phyloP scores from a whole-genome alignment of 306 rosid species.

The Lathyrus aphaca region DNA sequence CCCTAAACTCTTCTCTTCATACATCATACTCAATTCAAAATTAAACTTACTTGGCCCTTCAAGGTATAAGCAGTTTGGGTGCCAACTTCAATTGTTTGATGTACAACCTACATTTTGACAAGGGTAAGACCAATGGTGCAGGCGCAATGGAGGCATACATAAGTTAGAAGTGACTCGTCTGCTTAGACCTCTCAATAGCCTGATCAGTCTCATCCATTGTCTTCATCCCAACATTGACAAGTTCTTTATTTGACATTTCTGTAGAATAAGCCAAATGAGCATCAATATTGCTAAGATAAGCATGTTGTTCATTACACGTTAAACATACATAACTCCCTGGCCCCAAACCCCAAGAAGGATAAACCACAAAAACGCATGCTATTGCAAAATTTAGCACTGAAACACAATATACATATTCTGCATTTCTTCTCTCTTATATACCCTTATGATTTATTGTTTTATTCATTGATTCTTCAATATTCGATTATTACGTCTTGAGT shows the following conservation, averaged over 20 bases:
- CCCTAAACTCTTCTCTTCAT: constrained; percentile 19
- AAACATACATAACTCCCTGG: constrained; percentile 15
- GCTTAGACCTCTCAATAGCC: constrained; percentile 84
- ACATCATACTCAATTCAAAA: constrained; percentile 28
- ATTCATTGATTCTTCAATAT: neutral
- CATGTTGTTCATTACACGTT: constrained; percentile 8
- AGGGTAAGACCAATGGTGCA: constrained; percentile 39
- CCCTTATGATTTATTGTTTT: constrained; percentile 16
- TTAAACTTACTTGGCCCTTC: constrained; percentile 87
- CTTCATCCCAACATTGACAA: constrained; percentile 73
- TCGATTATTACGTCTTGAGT: constrained; percentile 35
- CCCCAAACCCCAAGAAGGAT: constrained; percentile 29
- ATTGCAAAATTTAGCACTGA: constrained; percentile 21
- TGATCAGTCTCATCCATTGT: constrained; percentile 98
- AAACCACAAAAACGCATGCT: constrained; percentile 25
- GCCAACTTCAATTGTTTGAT: constrained; percentile 94
- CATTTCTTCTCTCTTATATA: constrained; percentile 24
- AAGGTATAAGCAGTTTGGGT: constrained; percentile 86
- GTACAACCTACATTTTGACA: constrained; percentile 68
- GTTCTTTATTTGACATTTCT: constrained; percentile 99
- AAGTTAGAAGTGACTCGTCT: constrained; percentile 53
- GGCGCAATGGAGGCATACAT: constrained; percentile 11
- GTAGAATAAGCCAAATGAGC: constrained; percentile 41
- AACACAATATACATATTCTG: constrained; percentile 14
- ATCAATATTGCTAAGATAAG: constrained; percentile 39